Evolutionary conservation across 345 rosid genomes (phyloP), one percentile per base, ranked within the genome.

Genomic region (Aethionema arabicum): DNA sequence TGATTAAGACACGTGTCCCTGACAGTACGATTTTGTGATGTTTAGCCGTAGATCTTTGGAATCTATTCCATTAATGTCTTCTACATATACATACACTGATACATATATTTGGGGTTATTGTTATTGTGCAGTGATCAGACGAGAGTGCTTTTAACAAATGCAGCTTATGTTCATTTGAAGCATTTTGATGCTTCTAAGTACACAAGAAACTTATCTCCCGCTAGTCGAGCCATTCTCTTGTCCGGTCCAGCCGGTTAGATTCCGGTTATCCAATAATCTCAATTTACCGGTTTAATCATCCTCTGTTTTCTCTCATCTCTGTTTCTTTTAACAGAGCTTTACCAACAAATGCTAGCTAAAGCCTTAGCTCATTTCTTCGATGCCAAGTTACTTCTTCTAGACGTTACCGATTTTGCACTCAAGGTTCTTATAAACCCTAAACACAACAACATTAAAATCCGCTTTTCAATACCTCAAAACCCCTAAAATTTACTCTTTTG

Each of bases 291-390:
- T 46, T 41, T 7, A 3, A 11, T 44, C 27, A 27, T 72, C 41
- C 37, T 54, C 41, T 57, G 52, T 38, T n/a, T 3, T 37, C 11
- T 47, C 3, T 9, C 33, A 27, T n/a, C 7, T 0, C 3, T 65
- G 52, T 32, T 5, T 37, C 42, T 15, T 52, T 55, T 42, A 66
- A 68, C 67, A 89, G 99, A 90, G 72, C 97, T 85, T 74, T 93
- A 93, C 72, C 99, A 84, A 69, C 99, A 93, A 84, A 87, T 87
- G 95, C 90, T 93, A 62, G 96, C 97, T 41, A 90, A 82, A 78
- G 99, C 99, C 59, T 63, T 93, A 53, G 90, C 99, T 5, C 99
- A 90, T 79, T 90, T 68, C 83, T 93, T 93, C 3, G 96, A 87
- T 39, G 84, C 97, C 53, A 90, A 93, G 78, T 74, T 93, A 79